Percentiles rank a stretch among this genome's conserved stretches.
Evolutionary conservation across 805 yeast genomes (phyloP).

Genomic region (Wickerhamiella bombiphila): DNA sequence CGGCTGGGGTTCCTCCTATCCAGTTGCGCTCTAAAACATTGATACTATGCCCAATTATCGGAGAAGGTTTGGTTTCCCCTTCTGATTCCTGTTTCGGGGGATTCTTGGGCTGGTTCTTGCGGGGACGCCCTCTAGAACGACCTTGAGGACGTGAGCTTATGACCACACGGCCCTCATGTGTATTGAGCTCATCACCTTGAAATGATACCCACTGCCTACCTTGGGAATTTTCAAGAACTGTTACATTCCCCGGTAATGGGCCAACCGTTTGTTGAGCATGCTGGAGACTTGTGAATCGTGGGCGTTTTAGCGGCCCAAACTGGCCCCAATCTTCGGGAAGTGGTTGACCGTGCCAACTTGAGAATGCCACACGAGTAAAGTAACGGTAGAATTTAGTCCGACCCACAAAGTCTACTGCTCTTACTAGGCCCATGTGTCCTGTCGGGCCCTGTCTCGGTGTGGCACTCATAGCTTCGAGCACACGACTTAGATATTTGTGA

Average conservation of each 20-base stretch:
- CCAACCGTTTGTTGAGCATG: conserved; percentile 1
- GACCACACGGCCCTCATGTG: neutral
- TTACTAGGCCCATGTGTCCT: conserved; percentile 31
- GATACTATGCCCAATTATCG: too few species aligned
- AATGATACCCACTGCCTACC: conserved; percentile 4
- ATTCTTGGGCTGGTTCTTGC: neutral
- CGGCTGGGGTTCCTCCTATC: conserved; percentile 1
- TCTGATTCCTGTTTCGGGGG: neutral
- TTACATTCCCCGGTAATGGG: conserved; percentile 9
- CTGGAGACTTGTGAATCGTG: neutral
- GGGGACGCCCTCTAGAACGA: conserved; percentile 1
- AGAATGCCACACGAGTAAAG: conserved; percentile 26
- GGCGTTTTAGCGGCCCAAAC: conserved; percentile 8
- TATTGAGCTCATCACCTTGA: neutral
- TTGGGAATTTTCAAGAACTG: conserved; percentile 4
- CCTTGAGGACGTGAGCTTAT: neutral
- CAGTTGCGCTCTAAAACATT: neutral
- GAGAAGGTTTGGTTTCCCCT: too few species aligned
- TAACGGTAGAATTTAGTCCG: conserved; percentile 59
- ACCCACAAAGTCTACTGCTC: conserved; percentile 61
- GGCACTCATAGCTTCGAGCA: conserved; percentile 35
- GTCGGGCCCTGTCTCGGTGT: conserved; percentile 9
- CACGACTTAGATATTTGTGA: conserved; percentile 35
- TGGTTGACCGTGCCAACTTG: conserved; percentile 12
- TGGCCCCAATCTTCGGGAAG: conserved; percentile 21